Evolutionary conservation across 2,329 filamentous ascomycete species (phyloP), one percentile per base, ranked within the genome.

Genomic region (Macrophomina tecta): DNA sequence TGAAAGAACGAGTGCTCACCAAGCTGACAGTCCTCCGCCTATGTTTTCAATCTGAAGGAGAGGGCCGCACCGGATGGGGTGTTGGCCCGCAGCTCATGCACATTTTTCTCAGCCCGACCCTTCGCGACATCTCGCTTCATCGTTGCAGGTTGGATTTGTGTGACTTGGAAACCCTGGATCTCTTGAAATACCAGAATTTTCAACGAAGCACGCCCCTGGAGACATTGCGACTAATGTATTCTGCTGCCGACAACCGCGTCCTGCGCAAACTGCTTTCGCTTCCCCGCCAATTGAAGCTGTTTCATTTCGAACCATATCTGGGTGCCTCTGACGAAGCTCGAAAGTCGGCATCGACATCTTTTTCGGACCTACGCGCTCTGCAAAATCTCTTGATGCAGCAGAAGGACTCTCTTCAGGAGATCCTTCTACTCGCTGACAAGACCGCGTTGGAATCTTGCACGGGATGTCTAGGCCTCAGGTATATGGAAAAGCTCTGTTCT

Each of bases 31-130:
- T n/a, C 5, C 53, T 58, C 9, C 53, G 23, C 7, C 53, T 58
- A 6, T 23, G 30, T 11, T 58, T 58, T 36, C 18, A 30, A 16
- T 16, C n/a, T 3, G 14, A 23, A 7, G 18, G 2, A n/a, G 11
- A 14, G 6, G 4, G 2, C 53, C 3, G 6, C n/a, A 1, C 16
- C 6, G 30, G 38, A 48, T 62, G 58, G 42, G 11, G 18, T 5
- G 38, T 48, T 23, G 18, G 30, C n/a, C 30, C 30, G 3, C 28
- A 14, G 6, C 45, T 62, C 5, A 2, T 49, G n/a, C 30, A 38
- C 32, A 38, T 62, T 6, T 62, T 62, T 11, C 42, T 62, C 1
- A 48, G 32, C 12, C 58, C 58, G n/a, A 62, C 58, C 28, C 58
- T 62, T 7, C 58, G 58, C n/a, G 45, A 49, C 2, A n/a, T 62